phyloP scores from a whole-genome alignment of 2,329 filamentous ascomycete genomes.

The Thermoascus crustaceus region DNA sequence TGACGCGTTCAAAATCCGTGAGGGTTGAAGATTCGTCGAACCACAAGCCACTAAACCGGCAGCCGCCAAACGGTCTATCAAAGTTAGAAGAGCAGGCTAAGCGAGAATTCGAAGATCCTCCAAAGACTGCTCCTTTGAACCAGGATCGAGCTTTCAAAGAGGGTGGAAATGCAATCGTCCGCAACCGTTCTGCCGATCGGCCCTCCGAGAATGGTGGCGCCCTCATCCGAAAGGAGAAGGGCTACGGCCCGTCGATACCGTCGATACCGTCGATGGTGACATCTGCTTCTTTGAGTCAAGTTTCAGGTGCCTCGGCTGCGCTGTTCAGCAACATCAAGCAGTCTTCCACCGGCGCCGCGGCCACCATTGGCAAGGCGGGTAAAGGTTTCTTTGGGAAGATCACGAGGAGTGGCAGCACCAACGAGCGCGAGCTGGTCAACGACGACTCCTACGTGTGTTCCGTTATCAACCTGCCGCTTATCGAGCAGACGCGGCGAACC shows the following conservation, averaged over 20 bases:
- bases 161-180: slow-evolving; percentile 55
- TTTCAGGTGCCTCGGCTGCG: slow-evolving; percentile 48
- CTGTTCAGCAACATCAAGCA: slow-evolving; percentile 68
- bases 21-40: slow-evolving; percentile 33
- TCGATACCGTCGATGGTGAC: slow-evolving; percentile 37
- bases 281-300: slow-evolving; percentile 40
- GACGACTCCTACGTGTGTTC: slow-evolving; percentile 78
- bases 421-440: slow-evolving; percentile 59
- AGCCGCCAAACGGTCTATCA: slow-evolving; percentile 32
- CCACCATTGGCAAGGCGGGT: slow-evolving; percentile 61
- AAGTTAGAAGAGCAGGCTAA: slow-evolving; percentile 14
- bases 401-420: slow-evolving; percentile 60
- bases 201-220: slow-evolving; percentile 22
- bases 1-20: slow-evolving; percentile 38
- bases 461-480: slow-evolving; percentile 75
- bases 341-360: slow-evolving; percentile 65
- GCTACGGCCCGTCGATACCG: slow-evolving; percentile 25
- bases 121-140: slow-evolving; percentile 57
- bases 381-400: slow-evolving; percentile 78
- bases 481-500: slow-evolving; percentile 84
- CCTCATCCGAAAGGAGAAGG: slow-evolving; percentile 27
- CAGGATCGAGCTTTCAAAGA: slow-evolving; percentile 61
- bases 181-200: slow-evolving; percentile 69
- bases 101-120: slow-evolving; percentile 30
- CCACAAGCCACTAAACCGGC: slow-evolving; percentile 22